Evolutionary conservation across 169 alveolate species (phyloP).

Genomic region (Babesia ovis): DNA sequence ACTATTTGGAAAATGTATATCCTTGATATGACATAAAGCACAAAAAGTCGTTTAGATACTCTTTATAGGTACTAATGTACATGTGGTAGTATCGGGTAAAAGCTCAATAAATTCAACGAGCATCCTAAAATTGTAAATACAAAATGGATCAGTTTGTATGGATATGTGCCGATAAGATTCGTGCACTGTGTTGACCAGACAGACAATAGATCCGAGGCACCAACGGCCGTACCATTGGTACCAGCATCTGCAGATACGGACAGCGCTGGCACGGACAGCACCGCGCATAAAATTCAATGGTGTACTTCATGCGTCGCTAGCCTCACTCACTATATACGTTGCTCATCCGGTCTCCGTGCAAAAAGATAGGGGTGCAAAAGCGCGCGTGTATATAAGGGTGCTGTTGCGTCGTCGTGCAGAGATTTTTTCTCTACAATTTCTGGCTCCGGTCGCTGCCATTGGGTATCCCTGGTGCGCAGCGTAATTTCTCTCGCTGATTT

Average conservation of each 20-base stretch:
- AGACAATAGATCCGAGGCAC: neutral
- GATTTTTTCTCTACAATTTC: neutral
- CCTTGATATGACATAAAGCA: too few relatives aligned
- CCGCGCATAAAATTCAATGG: slow-evolving; percentile 31
- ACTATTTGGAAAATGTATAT: too few relatives aligned
- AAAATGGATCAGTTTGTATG: neutral
- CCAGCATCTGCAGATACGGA: slow-evolving; percentile 24
- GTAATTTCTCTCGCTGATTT: neutral
- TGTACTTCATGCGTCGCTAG: slow-evolving; percentile 22
- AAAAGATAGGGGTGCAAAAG: slow-evolving; percentile 11
- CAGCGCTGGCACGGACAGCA: slow-evolving; percentile 41
- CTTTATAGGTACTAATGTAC: too few relatives aligned
- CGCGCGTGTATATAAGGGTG: slow-evolving; percentile 36
- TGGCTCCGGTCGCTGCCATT: slow-evolving; percentile 2
- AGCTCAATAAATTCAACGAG: too few relatives aligned
- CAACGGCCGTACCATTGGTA: slow-evolving; percentile 12
- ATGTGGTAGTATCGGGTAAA: too few relatives aligned
- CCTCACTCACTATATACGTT: neutral
- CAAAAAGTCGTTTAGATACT: too few relatives aligned
- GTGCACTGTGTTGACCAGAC: neutral
- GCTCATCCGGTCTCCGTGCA: neutral
- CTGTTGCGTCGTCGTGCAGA: slow-evolving; percentile 22
- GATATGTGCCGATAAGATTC: neutral
- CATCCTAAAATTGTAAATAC: too few relatives aligned
- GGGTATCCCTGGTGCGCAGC: slow-evolving; percentile 10